phyloP scores from a whole-genome alignment of 2,329 filamentous ascomycete genomes.

The Aspergillus jensenii region DNA sequence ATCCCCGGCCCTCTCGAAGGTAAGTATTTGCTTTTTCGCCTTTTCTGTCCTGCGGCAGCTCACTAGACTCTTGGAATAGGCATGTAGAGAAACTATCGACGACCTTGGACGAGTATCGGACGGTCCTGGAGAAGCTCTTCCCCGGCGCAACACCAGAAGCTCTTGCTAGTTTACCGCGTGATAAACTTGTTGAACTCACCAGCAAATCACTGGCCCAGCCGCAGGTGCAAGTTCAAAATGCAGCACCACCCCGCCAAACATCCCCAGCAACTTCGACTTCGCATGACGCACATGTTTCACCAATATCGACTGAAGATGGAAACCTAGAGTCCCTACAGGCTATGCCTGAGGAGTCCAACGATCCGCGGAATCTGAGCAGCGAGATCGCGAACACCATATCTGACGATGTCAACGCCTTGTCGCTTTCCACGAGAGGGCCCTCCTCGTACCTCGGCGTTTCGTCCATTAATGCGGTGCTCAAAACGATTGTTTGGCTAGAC shows the following conservation, averaged over 20 bases:
- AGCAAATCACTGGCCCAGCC: conserved; percentile 22
- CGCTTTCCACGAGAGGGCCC: conserved; percentile 59
- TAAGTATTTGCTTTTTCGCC: conserved; percentile 41
- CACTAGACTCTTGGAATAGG: conserved; percentile 18
- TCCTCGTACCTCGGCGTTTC: conserved; percentile 71
- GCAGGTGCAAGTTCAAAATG: conserved; percentile 41
- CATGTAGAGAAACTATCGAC: conserved; percentile 61
- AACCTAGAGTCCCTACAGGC: conserved; percentile 65
- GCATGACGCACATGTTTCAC: conserved; percentile 41
- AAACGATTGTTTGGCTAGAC: conserved; percentile 64
- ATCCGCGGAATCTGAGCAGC: conserved; percentile 47
- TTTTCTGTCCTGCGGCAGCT: conserved; percentile 12
- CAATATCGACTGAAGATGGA: conserved; percentile 49
- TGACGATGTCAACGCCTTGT: conserved; percentile 70
- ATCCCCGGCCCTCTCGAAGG: conserved; percentile 78
- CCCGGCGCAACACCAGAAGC: conserved; percentile 57
- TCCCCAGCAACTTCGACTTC: conserved; percentile 52
- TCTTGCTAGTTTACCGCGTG: conserved; percentile 55
- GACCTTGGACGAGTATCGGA: conserved; percentile 64
- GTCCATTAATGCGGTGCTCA: conserved; percentile 71
- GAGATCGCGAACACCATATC: conserved; percentile 63
- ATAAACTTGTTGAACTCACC: conserved; percentile 60
- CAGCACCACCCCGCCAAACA: conserved; percentile 25
- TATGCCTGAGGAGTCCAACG: conserved; percentile 63
- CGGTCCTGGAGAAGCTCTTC: conserved; percentile 62